These are phyloP conservation scores for Nicotiana otophora DNA, from an alignment of 257 asterid genomes.

Conservation along the genomic window DNA sequence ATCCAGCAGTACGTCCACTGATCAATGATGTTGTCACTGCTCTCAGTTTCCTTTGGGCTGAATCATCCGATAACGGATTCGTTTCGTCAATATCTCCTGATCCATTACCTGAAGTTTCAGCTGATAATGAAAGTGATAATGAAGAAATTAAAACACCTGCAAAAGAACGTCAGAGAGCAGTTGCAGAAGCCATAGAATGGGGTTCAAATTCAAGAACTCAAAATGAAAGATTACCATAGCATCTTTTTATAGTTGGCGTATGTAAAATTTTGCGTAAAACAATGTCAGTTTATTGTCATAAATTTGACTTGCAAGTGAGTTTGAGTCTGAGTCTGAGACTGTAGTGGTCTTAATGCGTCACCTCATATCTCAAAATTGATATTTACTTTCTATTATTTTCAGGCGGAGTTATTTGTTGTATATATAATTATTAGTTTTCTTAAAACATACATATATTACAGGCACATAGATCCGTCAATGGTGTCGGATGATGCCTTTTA, in stretches of 20 bases:
- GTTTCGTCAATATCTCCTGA: neutral
- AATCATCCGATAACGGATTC: slow-evolving; percentile 14
- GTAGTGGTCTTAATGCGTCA: neutral
- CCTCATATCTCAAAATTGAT: neutral
- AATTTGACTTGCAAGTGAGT: neutral
- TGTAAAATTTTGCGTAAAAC: neutral
- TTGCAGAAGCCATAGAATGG: slow-evolving; percentile 94
- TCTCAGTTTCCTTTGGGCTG: slow-evolving; percentile 51
- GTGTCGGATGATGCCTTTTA: too few relatives aligned
- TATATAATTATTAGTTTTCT: neutral
- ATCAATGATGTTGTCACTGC: slow-evolving; percentile 88
- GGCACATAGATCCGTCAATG: too few relatives aligned
- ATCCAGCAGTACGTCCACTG: slow-evolving; percentile 51
- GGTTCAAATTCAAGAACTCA: slow-evolving; percentile 53
- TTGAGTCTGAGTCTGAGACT: neutral
- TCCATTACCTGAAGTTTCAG: slow-evolving; percentile 12
- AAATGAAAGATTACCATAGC: slow-evolving; percentile 1
- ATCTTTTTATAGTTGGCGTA: neutral
- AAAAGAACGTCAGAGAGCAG: slow-evolving; percentile 52
- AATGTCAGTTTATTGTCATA: neutral
- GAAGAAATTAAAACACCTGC: slow-evolving; percentile 13
- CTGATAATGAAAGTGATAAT: neutral
- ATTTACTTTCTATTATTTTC: neutral
- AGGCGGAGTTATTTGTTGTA: neutral
- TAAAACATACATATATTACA: too few relatives aligned